Evolutionary conservation across 768 basidiomycete genomes (phyloP).

Genomic region (Lactarius vividus): DNA sequence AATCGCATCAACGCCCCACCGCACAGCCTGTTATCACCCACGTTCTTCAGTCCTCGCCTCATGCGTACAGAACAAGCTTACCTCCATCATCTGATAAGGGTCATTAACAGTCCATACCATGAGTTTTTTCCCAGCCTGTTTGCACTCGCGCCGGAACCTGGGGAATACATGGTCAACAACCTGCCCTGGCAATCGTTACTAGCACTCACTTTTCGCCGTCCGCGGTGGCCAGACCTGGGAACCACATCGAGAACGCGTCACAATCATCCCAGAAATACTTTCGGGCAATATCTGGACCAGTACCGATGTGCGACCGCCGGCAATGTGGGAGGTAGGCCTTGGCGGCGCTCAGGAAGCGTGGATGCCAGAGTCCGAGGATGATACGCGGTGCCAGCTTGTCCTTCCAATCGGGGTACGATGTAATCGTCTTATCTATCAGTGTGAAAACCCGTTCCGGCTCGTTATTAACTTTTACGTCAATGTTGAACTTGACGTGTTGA

Average conservation of each 20-base stretch:
- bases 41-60: conserved; percentile 32
- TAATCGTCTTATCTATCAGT: conserved; percentile 70
- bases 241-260: conserved; percentile 83
- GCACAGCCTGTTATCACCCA: conserved; percentile 50
- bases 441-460: conserved; percentile 82
- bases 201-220: conserved; percentile 66
- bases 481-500: conserved; percentile 72
- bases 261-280: conserved; percentile 89
- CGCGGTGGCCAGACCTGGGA: conserved; percentile 61
- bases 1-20: conserved; percentile 47
- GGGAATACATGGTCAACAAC: neutral
- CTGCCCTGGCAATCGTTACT: neutral
- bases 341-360: conserved; percentile 79
- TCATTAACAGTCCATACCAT: conserved; percentile 98
- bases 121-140: conserved; percentile 71
- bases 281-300: conserved; percentile 65
- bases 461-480: conserved; percentile 94
- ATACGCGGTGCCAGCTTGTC: conserved; percentile 74
- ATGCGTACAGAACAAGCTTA: conserved; percentile 34
- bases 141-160: conserved; percentile 82
- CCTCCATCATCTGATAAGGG: conserved; percentile 87
- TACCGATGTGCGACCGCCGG: conserved; percentile 81
- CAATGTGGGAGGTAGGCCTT: conserved; percentile 76
- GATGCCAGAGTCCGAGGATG: conserved; percentile 86
- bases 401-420: conserved; percentile 67